Conservation (phyloP, 257 asterid genomes). For the Lycium ferocissimum region DNA sequence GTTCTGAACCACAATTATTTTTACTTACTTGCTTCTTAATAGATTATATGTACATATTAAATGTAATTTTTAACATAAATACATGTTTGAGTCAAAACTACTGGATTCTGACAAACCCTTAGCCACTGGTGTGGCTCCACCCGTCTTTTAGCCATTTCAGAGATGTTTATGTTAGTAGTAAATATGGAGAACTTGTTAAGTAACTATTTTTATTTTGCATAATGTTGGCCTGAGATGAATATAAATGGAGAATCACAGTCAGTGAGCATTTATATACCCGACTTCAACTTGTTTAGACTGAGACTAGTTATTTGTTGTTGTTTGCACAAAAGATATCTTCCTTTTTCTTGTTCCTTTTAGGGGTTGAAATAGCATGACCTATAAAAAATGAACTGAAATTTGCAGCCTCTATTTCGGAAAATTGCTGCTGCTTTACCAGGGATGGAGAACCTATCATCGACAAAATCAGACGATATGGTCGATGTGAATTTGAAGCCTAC, state of each 20-base stretch:
- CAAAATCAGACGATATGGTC: slow-evolving; percentile 79
- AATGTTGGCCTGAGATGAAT: neutral
- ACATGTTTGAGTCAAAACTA: too few relatives aligned
- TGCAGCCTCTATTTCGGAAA: slow-evolving; percentile 86
- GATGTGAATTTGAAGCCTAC: slow-evolving; percentile 82
- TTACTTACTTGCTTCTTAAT: too few relatives aligned
- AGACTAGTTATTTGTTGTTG: neutral
- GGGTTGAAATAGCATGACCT: neutral
- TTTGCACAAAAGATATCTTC: neutral
- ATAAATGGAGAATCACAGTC: neutral
- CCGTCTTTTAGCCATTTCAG: neutral
- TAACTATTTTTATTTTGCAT: neutral
- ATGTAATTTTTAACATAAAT: too few relatives aligned
- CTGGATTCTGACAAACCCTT: too few relatives aligned
- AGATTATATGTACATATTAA: too few relatives aligned
- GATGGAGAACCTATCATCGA: slow-evolving; percentile 74
- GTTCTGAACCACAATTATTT: too few relatives aligned
- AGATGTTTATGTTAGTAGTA: neutral
- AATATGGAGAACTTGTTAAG: neutral
- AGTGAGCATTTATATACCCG: neutral
- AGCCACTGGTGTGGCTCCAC: too few relatives aligned
- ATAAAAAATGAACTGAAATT: neutral
- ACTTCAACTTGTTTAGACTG: neutral
- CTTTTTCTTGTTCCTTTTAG: neutral
- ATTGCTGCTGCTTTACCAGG: slow-evolving; percentile 85